These are phyloP conservation scores for Alternaria ventricosa DNA, from an alignment of 2,329 filamentous ascomycete genomes.

Conservation along the genomic window DNA sequence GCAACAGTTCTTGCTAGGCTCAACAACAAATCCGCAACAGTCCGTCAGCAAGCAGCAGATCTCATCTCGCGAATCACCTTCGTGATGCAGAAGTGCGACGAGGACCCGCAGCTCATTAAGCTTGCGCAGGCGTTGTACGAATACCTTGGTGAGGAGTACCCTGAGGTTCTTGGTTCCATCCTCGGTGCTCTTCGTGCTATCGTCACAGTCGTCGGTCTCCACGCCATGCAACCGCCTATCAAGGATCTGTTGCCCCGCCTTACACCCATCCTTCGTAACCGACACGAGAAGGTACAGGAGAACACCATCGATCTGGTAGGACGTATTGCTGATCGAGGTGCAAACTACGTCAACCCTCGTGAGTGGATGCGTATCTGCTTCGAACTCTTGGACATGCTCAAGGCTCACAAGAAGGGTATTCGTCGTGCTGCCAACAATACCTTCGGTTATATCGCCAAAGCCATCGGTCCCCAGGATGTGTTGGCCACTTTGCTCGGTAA, in stretches of 20 bases:
- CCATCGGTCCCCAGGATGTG: slow-evolving; percentile 97
- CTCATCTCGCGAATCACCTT: slow-evolving; percentile 96
- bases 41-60: slow-evolving; percentile 95
- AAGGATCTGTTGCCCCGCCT: slow-evolving; percentile 92
- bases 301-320: slow-evolving; percentile 98
- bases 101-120: slow-evolving; percentile 95
- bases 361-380: slow-evolving; percentile 99
- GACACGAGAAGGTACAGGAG: slow-evolving; percentile 98
- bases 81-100: slow-evolving; percentile 98
- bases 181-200: slow-evolving; percentile 93
- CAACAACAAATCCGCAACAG: slow-evolving; percentile 97
- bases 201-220: slow-evolving; percentile 96
- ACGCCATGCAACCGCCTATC: slow-evolving; percentile 97
- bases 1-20: slow-evolving; percentile 94
- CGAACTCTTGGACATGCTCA: slow-evolving; percentile 97
- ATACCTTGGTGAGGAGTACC: slow-evolving; percentile 97
- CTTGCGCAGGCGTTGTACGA: slow-evolving; percentile 95
- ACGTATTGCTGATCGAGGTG: slow-evolving; percentile 95
- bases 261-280: slow-evolving; percentile 96
- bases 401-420: slow-evolving; percentile 99
- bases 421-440: slow-evolving; percentile 98
- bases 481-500: slow-evolving; percentile 96
- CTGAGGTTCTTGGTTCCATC: slow-evolving; percentile 95
- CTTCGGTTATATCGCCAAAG: slow-evolving; percentile 99
- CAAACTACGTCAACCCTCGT: slow-evolving; percentile 93